A percentile compares a stretch with the other conserved stretches of the same genome.
These are phyloP conservation scores for Boeremia exigua DNA, from an alignment of 2,329 filamentous ascomycete species.

Conservation along the genomic window DNA sequence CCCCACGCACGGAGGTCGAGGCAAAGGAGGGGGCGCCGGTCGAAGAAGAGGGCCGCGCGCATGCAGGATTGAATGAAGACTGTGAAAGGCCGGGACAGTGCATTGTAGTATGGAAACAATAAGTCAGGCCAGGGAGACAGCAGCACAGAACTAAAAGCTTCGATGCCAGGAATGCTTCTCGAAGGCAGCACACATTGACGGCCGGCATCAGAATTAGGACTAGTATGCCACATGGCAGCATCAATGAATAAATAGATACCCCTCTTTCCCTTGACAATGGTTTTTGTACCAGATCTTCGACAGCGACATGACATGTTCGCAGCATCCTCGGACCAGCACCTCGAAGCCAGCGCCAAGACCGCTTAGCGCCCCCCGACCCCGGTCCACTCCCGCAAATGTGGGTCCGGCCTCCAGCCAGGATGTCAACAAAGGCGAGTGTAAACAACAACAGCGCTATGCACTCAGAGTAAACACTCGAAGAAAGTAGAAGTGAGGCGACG, in stretches of 20 bases:
- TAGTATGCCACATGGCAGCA: constrained; percentile 5
- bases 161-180: constrained; percentile 12
- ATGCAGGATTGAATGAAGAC: too few species aligned
- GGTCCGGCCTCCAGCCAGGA: not conserved
- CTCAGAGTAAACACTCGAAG: not conserved
- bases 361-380: constrained; percentile 5
- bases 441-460: not conserved
- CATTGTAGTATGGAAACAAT: too few species aligned
- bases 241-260: constrained; percentile 8
- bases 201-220: not conserved
- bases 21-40: too few species aligned
- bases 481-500: too few species aligned
- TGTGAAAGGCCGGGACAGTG: too few species aligned
- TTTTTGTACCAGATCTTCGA: not conserved
- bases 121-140: too few species aligned
- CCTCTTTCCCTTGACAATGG: not conserved
- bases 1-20: too few species aligned
- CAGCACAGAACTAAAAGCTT: not conserved
- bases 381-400: constrained; percentile 8
- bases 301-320: not conserved
- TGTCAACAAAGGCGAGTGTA: constrained; percentile 10
- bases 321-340: not conserved
- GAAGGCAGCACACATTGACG: not conserved
- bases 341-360: constrained; percentile 4
- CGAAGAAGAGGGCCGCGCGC: too few species aligned